These are phyloP conservation scores for Fagus crenata DNA, from an alignment of 306 rosid species.

Conservation along the genomic window DNA sequence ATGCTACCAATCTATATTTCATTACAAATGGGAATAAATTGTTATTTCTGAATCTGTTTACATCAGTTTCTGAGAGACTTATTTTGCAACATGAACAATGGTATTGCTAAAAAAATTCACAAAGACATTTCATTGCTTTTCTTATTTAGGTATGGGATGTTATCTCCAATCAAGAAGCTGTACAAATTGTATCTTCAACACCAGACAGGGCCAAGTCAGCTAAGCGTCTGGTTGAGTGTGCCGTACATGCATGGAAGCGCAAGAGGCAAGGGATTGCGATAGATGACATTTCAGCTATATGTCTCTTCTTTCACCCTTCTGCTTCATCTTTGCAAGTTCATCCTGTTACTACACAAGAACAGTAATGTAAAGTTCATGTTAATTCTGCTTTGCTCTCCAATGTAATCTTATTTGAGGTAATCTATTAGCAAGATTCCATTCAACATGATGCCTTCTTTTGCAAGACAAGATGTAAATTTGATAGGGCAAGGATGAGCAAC, in stretches of 20 bases:
- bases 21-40: neutral
- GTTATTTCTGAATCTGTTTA: neutral
- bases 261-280: conserved; percentile 76
- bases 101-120: neutral
- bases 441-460: neutral
- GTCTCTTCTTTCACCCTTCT: conserved; percentile 77
- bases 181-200: conserved; percentile 62
- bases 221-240: conserved; percentile 64
- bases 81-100: neutral
- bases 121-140: neutral
- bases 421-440: conserved; percentile 13
- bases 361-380: conserved; percentile 9
- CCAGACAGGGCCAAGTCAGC: conserved; percentile 60
- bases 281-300: conserved; percentile 92
- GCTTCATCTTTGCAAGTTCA: conserved; percentile 33
- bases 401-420: conserved; percentile 26
- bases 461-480: neutral
- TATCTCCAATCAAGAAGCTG: conserved; percentile 89
- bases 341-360: conserved; percentile 35
- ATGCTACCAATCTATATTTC: neutral
- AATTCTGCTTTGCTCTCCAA: neutral
- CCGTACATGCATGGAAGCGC: conserved; percentile 79
- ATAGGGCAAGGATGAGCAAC: neutral
- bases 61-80: too few species aligned
- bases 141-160: conserved; percentile 89